Percentiles rank a stretch among this genome's conserved stretches.
These are phyloP conservation scores for Dactylella cylindrospora DNA, from an alignment of 2,329 filamentous ascomycete genomes.

Conservation along the genomic window DNA sequence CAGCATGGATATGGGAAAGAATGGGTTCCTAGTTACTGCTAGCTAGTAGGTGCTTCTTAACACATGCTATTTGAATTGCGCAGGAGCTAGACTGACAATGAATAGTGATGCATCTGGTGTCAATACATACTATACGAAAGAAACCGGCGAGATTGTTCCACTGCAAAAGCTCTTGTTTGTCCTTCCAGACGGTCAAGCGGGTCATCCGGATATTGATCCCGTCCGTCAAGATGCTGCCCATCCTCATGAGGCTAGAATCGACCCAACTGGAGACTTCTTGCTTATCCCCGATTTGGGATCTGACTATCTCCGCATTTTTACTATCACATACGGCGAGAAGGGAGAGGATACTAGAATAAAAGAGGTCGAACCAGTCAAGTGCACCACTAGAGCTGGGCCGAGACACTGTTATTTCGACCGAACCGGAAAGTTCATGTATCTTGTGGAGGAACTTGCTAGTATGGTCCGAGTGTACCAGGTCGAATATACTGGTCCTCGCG, in stretches of 20 bases:
- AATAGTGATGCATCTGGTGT: constrained; percentile 38
- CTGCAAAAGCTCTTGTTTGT: constrained; percentile 27
- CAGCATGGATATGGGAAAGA: constrained; percentile 43
- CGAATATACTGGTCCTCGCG: constrained; percentile 54
- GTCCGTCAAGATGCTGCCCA: constrained; percentile 62
- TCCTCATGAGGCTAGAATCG: constrained; percentile 66
- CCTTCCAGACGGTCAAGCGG: constrained; percentile 36
- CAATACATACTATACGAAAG: constrained; percentile 38
- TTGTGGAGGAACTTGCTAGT: constrained; percentile 64
- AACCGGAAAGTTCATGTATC: constrained; percentile 55
- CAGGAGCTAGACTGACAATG: not conserved
- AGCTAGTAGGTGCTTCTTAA: constrained; percentile 31
- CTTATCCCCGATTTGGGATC: constrained; percentile 67
- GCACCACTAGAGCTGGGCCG: constrained; percentile 62
- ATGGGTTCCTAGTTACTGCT: constrained; percentile 36
- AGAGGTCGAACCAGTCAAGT: constrained; percentile 54
- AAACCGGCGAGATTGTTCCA: constrained; percentile 39
- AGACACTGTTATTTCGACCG: constrained; percentile 64
- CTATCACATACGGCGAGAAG: constrained; percentile 51
- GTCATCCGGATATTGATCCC: constrained; percentile 43
- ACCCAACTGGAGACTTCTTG: constrained; percentile 66
- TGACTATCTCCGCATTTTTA: constrained; percentile 64
- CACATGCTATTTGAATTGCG: too few species aligned
- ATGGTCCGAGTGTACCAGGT: constrained; percentile 62
- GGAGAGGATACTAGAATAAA: constrained; percentile 51